Evolutionary conservation across 768 basidiomycete species (phyloP), one percentile per base, ranked within the genome.

Genomic region (Serendipita vermifera): DNA sequence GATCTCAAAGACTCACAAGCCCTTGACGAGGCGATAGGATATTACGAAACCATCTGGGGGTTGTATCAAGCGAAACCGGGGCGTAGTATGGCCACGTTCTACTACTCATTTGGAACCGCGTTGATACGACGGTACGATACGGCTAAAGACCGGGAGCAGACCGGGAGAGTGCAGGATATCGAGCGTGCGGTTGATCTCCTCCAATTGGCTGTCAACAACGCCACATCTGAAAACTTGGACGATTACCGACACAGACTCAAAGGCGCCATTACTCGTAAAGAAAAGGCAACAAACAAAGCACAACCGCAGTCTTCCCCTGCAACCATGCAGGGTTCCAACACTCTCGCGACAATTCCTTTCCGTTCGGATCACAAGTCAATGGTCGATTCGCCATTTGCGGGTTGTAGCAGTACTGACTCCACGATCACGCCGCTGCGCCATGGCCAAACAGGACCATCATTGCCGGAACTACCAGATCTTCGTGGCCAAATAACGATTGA

Each of bases 1-100:
- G 46, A 51, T 31, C 46, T 51, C 7, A 51, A 51, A 31, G 46
- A 51, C 22, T 15, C 26, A 7, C 24, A 22, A 7, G 46, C 46
- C n/a, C 46, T 51, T 51, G 46, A 51, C 22, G 22, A 51, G 32
- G 46, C 46, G 5, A 51, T 51, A 22, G 46, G 32, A 29, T 51
- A 51, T 31, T 51, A 51, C 29, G 46, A 51, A 51, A 29, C 32
- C 9, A 51, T 51, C 46, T 51, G 32, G 26, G 46, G 24, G 7
- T 31, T 51, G 7, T 51, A 51, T 26, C 46, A 51, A 29, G 32
- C 20, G 15, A 51, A 51, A n/a, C 46, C 46, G n/a, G 46, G 46
- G n/a, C 46, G 46, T n/a, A 51, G 46, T 51, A 22, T 51, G 24
- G 46, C 46, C 17, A 27, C 46, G 5, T 51, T 51, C 46, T 51